Evolutionary conservation across 139 green algal genomes (phyloP), one percentile per base, ranked within the genome.

Genomic region (Coccomyxa sp.): DNA sequence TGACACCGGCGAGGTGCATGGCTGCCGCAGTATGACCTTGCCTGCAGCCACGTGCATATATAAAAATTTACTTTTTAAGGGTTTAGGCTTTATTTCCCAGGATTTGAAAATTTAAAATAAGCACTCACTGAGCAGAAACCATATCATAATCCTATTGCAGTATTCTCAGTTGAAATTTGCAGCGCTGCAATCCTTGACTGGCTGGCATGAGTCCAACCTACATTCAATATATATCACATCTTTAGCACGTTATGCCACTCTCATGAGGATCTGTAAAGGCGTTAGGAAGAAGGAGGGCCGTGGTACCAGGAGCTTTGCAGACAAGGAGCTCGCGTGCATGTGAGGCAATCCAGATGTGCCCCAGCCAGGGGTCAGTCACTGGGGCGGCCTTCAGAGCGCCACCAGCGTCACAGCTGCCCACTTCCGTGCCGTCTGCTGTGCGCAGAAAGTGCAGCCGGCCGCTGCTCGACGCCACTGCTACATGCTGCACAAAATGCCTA

Each of bases 301-400:
- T 71, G 63, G 18, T 68, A 78, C 84, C 84, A 31, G 83, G 67
- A 3, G 81, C 76, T 77, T 31, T 0, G n/a, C 84, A 58, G 31
- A 83, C 76, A 58, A 88, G 31, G 63, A 91, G 84, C 76, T 83
- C 32, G 67, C 75, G 67, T 18, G 60, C 81, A 32, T 91, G 86
- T 3, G 77, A 88, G 28, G 83, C 58, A 79, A 88, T 45, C 86
- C 86, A 89, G 31, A 87, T 81, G 14, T 77, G 30, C 21, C 85
- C 85, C 10, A 0, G 12, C 86, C 88, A 91, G 23, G 88, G 88
- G 75, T 91, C 88, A 4, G 21, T 32, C 0, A 28, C 83, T 13
- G 87, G 84, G 4, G 84, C 45, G 25, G 82, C 81, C 18, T 83
- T 38, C 12, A 88, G 60, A 32, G 80, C 85, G 32, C 85, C 86